Percentiles rank a stretch among this genome's conserved stretches.
These are phyloP conservation scores for Claviceps purpurea DNA, from an alignment of 2,329 filamentous ascomycete species.

Conservation along the genomic window DNA sequence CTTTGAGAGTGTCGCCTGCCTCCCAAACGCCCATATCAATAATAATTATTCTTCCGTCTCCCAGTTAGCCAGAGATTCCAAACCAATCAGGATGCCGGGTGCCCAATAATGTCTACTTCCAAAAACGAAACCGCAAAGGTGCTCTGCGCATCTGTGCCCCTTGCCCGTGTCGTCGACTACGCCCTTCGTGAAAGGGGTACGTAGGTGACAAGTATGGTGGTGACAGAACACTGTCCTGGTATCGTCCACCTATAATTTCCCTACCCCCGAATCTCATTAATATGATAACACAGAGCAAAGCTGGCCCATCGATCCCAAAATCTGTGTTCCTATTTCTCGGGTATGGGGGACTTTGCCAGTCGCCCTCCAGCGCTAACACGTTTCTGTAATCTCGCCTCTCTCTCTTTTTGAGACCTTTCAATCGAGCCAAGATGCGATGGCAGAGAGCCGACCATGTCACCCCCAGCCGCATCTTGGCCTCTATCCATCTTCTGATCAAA, in stretches of 20 bases:
- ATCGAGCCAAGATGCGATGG: constrained; percentile 30
- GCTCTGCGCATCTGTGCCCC: not conserved
- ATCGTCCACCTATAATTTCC: constrained; percentile 10
- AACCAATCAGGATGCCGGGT: not conserved
- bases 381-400: constrained; percentile 60
- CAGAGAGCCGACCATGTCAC: constrained; percentile 49
- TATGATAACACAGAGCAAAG: constrained; percentile 23
- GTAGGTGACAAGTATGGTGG: not conserved
- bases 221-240: not conserved
- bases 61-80: not conserved
- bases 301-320: constrained; percentile 26
- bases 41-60: not conserved
- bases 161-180: not conserved
- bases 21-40: constrained; percentile 4
- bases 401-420: constrained; percentile 46
- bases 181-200: not conserved
- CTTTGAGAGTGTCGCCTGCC: not conserved
- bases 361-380: constrained; percentile 65
- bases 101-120: not conserved
- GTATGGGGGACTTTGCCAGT: constrained; percentile 51
- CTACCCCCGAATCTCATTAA: constrained; percentile 17
- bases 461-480: constrained; percentile 25
- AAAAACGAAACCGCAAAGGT: not conserved
- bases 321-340: constrained; percentile 41
- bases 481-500: constrained; percentile 61